Conservation (phyloP, 768 basidiomycete genomes). For the Leccinum truebloodii region DNA sequence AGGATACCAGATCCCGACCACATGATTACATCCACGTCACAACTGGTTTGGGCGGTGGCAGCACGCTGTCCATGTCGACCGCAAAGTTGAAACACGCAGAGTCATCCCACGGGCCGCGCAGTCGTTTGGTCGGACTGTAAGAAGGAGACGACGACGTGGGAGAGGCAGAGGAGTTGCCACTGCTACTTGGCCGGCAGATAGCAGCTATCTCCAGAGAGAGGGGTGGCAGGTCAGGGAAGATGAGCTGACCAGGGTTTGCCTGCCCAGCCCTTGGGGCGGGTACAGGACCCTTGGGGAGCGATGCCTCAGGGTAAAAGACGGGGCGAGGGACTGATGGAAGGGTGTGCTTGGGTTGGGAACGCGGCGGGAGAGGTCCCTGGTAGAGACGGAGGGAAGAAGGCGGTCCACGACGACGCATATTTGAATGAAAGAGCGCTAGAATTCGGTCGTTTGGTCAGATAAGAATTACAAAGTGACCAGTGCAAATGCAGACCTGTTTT, state of each 20-base stretch:
- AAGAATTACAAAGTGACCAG: too few relatives aligned
- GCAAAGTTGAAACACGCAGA: conserved; percentile 43
- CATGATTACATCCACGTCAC: conserved; percentile 27
- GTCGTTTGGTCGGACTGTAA: conserved; percentile 18
- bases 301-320: conserved; percentile 40
- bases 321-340: conserved; percentile 69
- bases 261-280: conserved; percentile 21
- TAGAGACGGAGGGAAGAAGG: conserved; percentile 65
- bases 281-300: conserved; percentile 22
- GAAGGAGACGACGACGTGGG: conserved; percentile 17
- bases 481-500: background rate
- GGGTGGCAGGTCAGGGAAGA: conserved; percentile 26
- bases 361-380: conserved; percentile 61
- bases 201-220: conserved; percentile 23
- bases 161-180: conserved; percentile 9
- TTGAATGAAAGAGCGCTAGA: background rate
- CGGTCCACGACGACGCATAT: conserved; percentile 68
- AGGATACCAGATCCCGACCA: conserved; percentile 2
- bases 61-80: conserved; percentile 48
- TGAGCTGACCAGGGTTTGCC: conserved; percentile 3
- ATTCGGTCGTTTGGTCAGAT: background rate
- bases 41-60: conserved; percentile 49
- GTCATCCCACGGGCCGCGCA: conserved; percentile 63
- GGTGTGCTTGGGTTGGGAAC: conserved; percentile 60
- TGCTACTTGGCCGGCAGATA: conserved; percentile 19